These are phyloP conservation scores for Seiridium unicorne DNA, from an alignment of 2,329 filamentous ascomycete species.

Conservation along the genomic window DNA sequence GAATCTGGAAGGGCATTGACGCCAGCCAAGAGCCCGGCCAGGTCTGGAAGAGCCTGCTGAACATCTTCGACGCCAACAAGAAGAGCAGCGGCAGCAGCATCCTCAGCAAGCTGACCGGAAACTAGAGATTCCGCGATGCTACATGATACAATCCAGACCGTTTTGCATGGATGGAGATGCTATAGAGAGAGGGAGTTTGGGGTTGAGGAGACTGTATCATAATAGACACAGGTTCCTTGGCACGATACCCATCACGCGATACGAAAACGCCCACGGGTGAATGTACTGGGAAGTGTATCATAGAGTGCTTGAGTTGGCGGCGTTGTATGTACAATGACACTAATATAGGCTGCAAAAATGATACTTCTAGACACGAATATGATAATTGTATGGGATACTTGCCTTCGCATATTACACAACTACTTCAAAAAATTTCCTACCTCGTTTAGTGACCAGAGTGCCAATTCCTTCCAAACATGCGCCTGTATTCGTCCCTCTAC, in stretches of 20 bases:
- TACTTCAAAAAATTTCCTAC: too few species aligned
- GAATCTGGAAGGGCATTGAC: conserved; percentile 95
- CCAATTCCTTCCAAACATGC: too few species aligned
- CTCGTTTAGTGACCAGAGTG: too few species aligned
- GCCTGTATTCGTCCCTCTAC: too few species aligned
- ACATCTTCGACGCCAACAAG: conserved; percentile 72
- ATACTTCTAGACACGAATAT: not conserved
- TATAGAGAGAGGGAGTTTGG: not conserved
- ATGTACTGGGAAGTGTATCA: conserved; percentile 2
- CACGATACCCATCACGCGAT: not conserved
- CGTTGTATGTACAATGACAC: conserved; percentile 8
- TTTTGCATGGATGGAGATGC: not conserved
- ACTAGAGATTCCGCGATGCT: conserved; percentile 14
- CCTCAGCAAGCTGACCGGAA: conserved; percentile 38
- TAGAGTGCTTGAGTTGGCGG: not conserved
- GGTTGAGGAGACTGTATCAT: not conserved
- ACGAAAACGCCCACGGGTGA: not conserved
- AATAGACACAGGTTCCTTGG: not conserved
- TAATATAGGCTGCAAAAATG: conserved; percentile 3
- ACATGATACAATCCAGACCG: not conserved
- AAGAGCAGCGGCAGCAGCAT: conserved; percentile 38
- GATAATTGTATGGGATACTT: not conserved
- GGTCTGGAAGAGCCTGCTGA: conserved; percentile 91
- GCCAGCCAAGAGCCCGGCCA: conserved; percentile 93
- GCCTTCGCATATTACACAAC: not conserved